Conservation (phyloP, 805 yeast genomes). For the Starmerella kuoi region DNA sequence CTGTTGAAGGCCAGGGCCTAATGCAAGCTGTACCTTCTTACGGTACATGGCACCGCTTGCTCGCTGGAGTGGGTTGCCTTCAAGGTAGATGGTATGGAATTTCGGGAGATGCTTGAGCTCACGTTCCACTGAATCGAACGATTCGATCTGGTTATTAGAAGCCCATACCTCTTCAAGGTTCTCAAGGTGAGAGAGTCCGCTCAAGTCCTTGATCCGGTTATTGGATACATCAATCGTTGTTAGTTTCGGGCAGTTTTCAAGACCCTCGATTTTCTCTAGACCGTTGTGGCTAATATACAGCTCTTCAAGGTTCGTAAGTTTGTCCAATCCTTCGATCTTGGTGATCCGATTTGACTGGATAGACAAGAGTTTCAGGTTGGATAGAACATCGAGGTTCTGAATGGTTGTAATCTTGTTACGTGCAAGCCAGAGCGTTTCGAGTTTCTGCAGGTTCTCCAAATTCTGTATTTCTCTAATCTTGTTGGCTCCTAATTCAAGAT, state of each 20-base stretch:
- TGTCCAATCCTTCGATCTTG: constrained; percentile 70
- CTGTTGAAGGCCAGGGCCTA: constrained; percentile 61
- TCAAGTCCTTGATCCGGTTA: constrained; percentile 51
- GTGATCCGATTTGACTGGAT: constrained; percentile 77
- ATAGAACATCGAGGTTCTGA: constrained; percentile 47
- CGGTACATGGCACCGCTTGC: constrained; percentile 70
- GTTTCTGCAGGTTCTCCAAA: constrained; percentile 40
- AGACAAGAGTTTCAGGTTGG: constrained; percentile 60
- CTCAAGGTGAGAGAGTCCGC: constrained; percentile 49
- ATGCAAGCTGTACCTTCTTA: constrained; percentile 60
- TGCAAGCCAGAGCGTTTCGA: constrained; percentile 84
- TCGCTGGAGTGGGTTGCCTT: constrained; percentile 78
- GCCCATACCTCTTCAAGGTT: constrained; percentile 92
- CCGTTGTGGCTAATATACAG: constrained; percentile 81
- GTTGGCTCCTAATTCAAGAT: constrained; percentile 88
- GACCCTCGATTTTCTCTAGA: constrained; percentile 58
- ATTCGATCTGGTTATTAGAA: constrained; percentile 56
- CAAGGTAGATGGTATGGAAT: constrained; percentile 83
- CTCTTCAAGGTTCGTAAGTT: constrained; percentile 63
- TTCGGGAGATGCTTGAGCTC: constrained; percentile 51
- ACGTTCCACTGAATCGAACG: constrained; percentile 55
- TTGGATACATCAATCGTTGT: constrained; percentile 71
- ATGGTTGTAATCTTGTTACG: constrained; percentile 62
- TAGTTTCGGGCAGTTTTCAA: constrained; percentile 57
- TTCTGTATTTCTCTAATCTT: constrained; percentile 45